Evolutionary conservation across 208 protist species (phyloP).

Genomic region (Crithidia brevicula): DNA sequence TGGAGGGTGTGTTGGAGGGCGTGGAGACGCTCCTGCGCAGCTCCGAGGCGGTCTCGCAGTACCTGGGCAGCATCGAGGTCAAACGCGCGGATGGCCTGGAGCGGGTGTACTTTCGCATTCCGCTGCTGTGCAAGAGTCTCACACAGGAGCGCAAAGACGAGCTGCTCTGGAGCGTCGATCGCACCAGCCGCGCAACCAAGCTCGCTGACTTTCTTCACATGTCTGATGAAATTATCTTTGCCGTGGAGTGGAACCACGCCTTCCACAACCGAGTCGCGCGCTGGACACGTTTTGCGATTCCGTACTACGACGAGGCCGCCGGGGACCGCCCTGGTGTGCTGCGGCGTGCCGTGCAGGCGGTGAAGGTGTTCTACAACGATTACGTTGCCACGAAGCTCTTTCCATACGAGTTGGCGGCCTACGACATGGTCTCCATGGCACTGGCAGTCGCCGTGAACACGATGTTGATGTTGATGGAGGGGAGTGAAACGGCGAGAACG

Average conservation of each 20-base stretch:
- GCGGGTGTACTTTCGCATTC: constrained; percentile 86
- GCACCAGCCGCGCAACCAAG: constrained; percentile 75
- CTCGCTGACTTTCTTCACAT: constrained; percentile 85
- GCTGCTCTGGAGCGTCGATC: constrained; percentile 78
- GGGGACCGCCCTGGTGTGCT: not conserved
- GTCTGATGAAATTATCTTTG: constrained; percentile 83
- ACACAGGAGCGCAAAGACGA: constrained; percentile 67
- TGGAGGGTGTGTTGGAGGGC: constrained; percentile 35
- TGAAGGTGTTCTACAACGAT: constrained; percentile 55
- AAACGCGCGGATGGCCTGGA: constrained; percentile 71
- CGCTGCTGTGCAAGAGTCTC: constrained; percentile 64
- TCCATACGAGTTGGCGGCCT: constrained; percentile 50
- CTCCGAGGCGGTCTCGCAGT: constrained; percentile 37
- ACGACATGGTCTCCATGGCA: constrained; percentile 62
- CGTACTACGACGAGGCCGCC: constrained; percentile 11
- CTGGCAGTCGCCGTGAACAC: constrained; percentile 65
- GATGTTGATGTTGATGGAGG: constrained; percentile 55
- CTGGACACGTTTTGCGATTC: constrained; percentile 52
- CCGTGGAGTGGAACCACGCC: constrained; percentile 66
- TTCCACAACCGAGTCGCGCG: constrained; percentile 46
- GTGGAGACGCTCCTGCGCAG: constrained; percentile 56
- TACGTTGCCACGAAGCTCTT: constrained; percentile 55
- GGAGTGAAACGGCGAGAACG: constrained; percentile 16
- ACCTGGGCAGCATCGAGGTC: constrained; percentile 81
- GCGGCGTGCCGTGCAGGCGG: constrained; percentile 2